Percentiles rank a stretch among this genome's conserved stretches.
phyloP scores from a whole-genome alignment of 768 basidiomycete species.

The Lactarius akahatsu region DNA sequence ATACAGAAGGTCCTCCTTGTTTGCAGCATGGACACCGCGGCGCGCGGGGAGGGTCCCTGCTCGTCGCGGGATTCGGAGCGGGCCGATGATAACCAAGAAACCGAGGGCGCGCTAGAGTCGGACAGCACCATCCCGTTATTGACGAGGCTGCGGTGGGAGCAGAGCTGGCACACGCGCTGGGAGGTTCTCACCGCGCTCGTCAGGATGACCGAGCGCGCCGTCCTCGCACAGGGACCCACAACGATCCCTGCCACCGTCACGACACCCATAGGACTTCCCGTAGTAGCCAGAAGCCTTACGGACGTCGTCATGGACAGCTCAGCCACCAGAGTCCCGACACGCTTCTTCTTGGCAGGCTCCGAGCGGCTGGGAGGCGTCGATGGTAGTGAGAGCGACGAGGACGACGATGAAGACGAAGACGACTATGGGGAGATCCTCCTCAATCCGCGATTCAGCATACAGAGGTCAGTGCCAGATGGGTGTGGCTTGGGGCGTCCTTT shows the following conservation, averaged over 20 bases:
- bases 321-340: neutral
- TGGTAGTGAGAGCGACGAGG: constrained; percentile 15
- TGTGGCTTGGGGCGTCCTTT: neutral
- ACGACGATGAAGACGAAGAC: constrained; percentile 26
- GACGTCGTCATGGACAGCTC: constrained; percentile 11
- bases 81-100: neutral
- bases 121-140: constrained; percentile 4
- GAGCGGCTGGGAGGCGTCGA: constrained; percentile 9
- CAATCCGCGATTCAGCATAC: constrained; percentile 24
- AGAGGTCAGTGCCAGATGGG: constrained; percentile 7
- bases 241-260: constrained; percentile 17
- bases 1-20: constrained; percentile 66
- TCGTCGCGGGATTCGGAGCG: neutral
- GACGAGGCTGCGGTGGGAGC: constrained; percentile 22
- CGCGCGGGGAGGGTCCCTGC: constrained; percentile 1
- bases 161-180: constrained; percentile 30
- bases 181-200: constrained; percentile 29
- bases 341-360: constrained; percentile 19
- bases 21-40: constrained; percentile 45
- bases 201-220: constrained; percentile 19
- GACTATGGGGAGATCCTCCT: constrained; percentile 29
- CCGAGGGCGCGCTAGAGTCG: neutral
- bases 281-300: constrained; percentile 19
- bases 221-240: constrained; percentile 4
- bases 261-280: constrained; percentile 24